Conservation (phyloP, 306 rosid species). For the Fragaria vesca region DNA sequence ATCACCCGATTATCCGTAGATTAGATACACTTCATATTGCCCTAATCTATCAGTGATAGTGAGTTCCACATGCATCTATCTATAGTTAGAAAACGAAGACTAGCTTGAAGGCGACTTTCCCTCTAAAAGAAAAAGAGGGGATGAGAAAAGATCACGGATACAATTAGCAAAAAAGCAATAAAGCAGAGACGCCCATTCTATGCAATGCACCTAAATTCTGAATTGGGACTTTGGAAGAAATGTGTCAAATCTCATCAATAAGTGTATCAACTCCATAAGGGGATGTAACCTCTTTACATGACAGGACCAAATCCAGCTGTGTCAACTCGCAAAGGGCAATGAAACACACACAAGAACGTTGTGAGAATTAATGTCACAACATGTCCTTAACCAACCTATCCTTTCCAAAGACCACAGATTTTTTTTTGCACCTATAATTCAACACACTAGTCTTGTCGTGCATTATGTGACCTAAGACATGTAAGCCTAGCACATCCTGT, state of each 20-base stretch:
- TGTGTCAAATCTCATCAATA: not conserved
- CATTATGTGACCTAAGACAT: not conserved
- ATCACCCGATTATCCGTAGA: too few species aligned
- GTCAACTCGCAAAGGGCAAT: not conserved
- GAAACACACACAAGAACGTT: constrained; percentile 15
- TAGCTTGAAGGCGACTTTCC: not conserved
- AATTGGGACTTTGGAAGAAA: not conserved
- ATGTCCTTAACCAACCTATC: not conserved
- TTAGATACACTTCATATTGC: not conserved
- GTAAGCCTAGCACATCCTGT: not conserved
- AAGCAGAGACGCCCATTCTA: not conserved
- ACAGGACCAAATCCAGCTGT: not conserved
- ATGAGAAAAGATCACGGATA: not conserved
- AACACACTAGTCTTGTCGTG: not conserved
- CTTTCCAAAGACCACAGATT: not conserved
- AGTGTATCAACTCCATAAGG: not conserved
- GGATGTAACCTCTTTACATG: not conserved
- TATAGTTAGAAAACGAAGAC: not conserved
- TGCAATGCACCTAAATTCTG: constrained; percentile 12
- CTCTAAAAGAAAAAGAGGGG: not conserved
- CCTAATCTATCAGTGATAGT: not conserved
- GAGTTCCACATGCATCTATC: not conserved
- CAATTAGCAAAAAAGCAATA: not conserved
- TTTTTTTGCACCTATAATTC: constrained; percentile 10
- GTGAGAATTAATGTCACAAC: constrained; percentile 20